Evolutionary conservation across 495 filamentous ascomycete genomes (phyloP), one percentile per base, ranked within the genome.

Genomic region (Extremus antarcticus): DNA sequence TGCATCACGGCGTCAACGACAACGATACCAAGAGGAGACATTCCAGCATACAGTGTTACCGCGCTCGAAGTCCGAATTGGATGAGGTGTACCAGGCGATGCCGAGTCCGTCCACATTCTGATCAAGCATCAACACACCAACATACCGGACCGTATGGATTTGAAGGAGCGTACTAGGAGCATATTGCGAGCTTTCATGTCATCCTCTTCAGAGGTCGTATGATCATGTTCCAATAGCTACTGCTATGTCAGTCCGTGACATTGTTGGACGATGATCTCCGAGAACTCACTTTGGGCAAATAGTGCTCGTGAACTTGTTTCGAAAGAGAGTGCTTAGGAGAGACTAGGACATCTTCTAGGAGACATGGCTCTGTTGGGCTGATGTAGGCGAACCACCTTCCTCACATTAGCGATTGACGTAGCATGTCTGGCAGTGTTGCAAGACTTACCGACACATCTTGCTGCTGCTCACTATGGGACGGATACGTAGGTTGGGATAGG

Each of bases 241-340:
- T 11, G 23, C 9, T 11, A 21, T 64, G 32, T 64, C 65, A 25
- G 65, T 53, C 25, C 15, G 9, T 70, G 35, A n/a, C n/a, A n/a
- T n/a, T n/a, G n/a, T n/a, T n/a, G n/a, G n/a, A n/a, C n/a, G n/a
- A n/a, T 9, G 35, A 9, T 39, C 35, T 39, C 9, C 35, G 23
- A 66, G 57, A 0, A 9, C 46, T 24, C 17, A 48, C 46, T 17
- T 21, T 25, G 8, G 74, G 74, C 21, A 77, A 68, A 51, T 76
- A 76, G 55, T 77, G 74, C 16, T 74, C 71, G 51, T 74, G 68
- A 56, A 74, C 70, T 65, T 77, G 74, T 51, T 71, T 70, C 51
- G 61, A 56, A 16, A 75, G 66, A 16, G 70, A 66, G 56, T 75
- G 71, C 32, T 66, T 64, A 13, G 69, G 69, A 15, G 51, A 63